Percentiles rank a stretch among this genome's conserved stretches.
phyloP scores from a whole-genome alignment of 805 yeast genomes.

The Phaffomyces thermotolerans region DNA sequence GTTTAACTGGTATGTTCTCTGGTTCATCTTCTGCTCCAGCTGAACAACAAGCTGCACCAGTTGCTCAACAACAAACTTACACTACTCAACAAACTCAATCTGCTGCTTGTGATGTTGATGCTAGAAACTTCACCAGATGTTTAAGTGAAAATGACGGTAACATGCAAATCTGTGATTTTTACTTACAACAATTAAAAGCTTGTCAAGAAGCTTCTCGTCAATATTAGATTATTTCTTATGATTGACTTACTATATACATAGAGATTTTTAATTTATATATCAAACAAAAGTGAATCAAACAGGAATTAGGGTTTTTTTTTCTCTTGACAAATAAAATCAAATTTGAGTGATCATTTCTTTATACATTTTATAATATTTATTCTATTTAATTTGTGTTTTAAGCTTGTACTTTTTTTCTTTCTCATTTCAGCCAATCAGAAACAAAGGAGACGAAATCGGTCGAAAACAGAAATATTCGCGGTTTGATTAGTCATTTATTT shows the following conservation, averaged over 20 bases:
- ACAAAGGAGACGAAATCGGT: not conserved
- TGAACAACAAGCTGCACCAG: slow-evolving; percentile 30
- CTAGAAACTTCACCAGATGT: slow-evolving; percentile 93
- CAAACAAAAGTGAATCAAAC: not conserved
- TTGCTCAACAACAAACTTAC: slow-evolving; percentile 31
- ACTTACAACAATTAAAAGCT: slow-evolving; percentile 94
- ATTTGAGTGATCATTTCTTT: too few species aligned
- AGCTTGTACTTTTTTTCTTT: too few species aligned
- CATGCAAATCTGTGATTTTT: slow-evolving; percentile 95
- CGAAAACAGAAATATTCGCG: not conserved
- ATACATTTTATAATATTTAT: too few species aligned
- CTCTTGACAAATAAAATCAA: too few species aligned
- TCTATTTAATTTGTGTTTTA: too few species aligned
- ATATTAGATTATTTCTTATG: slow-evolving; percentile 38
- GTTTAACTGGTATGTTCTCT: slow-evolving; percentile 82
- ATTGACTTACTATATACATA: not conserved
- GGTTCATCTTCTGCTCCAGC: slow-evolving; percentile 60
- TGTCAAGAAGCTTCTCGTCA: slow-evolving; percentile 91
- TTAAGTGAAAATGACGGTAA: slow-evolving; percentile 89
- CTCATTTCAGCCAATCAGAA: slow-evolving; percentile 3
- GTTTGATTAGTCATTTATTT: too few species aligned
- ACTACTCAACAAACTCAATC: slow-evolving; percentile 32
- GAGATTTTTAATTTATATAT: not conserved
- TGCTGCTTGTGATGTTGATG: slow-evolving; percentile 79
- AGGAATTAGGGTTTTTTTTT: too few species aligned